phyloP scores from a whole-genome alignment of 352 stramenopile genomes.

The Aphanomyces stellatus region DNA sequence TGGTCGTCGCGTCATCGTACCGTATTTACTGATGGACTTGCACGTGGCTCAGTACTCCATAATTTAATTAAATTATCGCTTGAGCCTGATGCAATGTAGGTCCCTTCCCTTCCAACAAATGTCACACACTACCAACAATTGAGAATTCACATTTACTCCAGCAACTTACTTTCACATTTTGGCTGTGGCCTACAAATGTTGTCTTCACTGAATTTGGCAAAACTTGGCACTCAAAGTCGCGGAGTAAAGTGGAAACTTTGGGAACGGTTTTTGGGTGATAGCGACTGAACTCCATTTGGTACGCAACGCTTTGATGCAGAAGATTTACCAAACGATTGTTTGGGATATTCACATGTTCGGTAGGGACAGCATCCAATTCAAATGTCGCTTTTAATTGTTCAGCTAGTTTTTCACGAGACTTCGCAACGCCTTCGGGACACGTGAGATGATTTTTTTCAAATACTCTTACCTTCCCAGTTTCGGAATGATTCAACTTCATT shows the following conservation, averaged over 20 bases:
- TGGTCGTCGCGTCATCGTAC: too few relatives aligned
- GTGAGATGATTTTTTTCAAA: too few relatives aligned
- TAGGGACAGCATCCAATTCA: constrained; percentile 40
- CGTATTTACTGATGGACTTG: constrained; percentile 14
- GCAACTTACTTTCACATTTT: constrained; percentile 64
- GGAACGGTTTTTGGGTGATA: constrained; percentile 81
- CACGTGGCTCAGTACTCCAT: constrained; percentile 59
- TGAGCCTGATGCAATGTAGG: constrained; percentile 73
- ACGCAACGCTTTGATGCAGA: constrained; percentile 77
- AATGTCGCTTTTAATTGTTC: constrained; percentile 79
- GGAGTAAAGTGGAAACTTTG: constrained; percentile 71
- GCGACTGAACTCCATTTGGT: constrained; percentile 86
- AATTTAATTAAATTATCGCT: constrained; percentile 83
- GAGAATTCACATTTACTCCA: background rate
- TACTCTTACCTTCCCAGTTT: constrained; percentile 69
- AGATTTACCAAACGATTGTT: constrained; percentile 72
- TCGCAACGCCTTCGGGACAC: constrained; percentile 39
- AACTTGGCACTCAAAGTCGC: constrained; percentile 82
- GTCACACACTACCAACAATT: constrained; percentile 40
- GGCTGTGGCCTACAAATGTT: constrained; percentile 74
- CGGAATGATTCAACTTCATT: constrained; percentile 74
- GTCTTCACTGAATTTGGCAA: constrained; percentile 79
- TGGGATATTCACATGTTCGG: constrained; percentile 40
- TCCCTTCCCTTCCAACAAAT: constrained; percentile 76
- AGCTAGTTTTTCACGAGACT: constrained; percentile 75